Base-by-base conservation (phyloP, 306 rosid species). In the Cucumis hystrix region DNA sequence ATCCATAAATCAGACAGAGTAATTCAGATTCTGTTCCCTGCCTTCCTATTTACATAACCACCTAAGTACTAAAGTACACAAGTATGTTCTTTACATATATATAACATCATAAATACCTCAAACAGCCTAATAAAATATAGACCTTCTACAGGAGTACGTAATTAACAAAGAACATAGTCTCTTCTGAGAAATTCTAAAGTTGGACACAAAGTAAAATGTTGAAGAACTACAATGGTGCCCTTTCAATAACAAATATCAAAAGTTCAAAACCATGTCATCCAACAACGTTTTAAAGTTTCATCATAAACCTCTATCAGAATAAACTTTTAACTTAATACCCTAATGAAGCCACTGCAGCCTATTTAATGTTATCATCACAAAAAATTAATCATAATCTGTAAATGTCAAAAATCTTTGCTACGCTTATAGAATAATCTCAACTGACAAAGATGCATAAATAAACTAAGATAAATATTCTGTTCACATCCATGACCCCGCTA, bases 261-360 rank as follows among this genome's bases (percentile, higher is more conserved):
- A 3, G 5, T 33, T 33, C 30, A 14, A 70, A 47, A 25, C 35
- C 33, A 47, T 47, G 14, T 12, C 59, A 49, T 47, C 75, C 52
- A 70, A 70, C 18, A 10, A 47, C n/a, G 1, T 8, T 40, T 40
- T 70, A 13, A 43, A 12, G 21, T 13, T 69, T 47, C 58, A 23
- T 69, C 75, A 69, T 69, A 69, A 69, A 11, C 74, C 35, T 68
- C n/a, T 68, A 68, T 68, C 55, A 68, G n/a, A 68, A 11, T 20
- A 68, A 68, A 6, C 0, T 39, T 70, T 45, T 14, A 47, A 47
- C 11, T 47, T 25, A 13, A 70, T 14, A 23, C 58, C 58, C 54
- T 9, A 23, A 14, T 7, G 4, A 49, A 70, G 39, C 57, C 39
- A 70, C 21, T 70, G 11, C 58, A 41, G 57, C 75, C 37, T 45